Percentiles rank a stretch among this genome's conserved stretches.
These are phyloP conservation scores for Strobilomyces echinocephalus DNA, from an alignment of 768 basidiomycete genomes.

Conservation along the genomic window DNA sequence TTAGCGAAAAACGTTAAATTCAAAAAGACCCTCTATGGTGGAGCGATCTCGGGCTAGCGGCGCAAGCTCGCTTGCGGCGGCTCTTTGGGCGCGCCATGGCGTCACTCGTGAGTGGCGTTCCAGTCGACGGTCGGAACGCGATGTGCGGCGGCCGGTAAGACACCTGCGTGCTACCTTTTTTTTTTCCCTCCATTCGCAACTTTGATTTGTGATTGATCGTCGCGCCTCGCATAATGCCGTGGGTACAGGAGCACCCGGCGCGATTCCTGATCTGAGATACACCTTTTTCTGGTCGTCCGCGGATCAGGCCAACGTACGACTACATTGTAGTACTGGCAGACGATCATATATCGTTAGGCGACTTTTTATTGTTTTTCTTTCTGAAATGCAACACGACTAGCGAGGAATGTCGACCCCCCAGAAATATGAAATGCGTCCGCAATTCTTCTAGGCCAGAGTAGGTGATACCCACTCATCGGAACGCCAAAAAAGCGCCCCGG, in stretches of 20 bases:
- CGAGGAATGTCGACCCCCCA: conserved; percentile 1
- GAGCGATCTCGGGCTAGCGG: conserved; percentile 10
- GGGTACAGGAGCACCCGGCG: conserved; percentile 2
- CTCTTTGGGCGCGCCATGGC: neutral
- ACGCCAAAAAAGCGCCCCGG: neutral
- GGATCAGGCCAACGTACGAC: conserved; percentile 19
- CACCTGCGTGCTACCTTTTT: neutral
- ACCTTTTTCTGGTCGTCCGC: conserved; percentile 23
- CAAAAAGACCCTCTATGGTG: neutral
- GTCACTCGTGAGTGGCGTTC: conserved; percentile 6
- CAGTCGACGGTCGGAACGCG: neutral
- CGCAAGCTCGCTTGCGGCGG: neutral
- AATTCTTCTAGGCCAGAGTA: conserved; percentile 1
- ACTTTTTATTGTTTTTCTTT: neutral
- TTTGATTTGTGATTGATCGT: conserved; percentile 19
- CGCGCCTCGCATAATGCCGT: conserved; percentile 21
- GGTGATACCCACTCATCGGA: neutral
- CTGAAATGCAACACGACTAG: conserved; percentile 9
- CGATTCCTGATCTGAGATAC: conserved; percentile 15
- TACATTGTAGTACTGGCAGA: neutral
- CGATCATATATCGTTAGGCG: neutral
- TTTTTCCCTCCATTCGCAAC: neutral
- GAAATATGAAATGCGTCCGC: conserved; percentile 1
- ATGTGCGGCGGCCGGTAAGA: conserved; percentile 2
- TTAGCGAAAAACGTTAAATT: conserved; percentile 5